phyloP scores from a whole-genome alignment of 441 rosid genomes.

The Brassica balearica region DNA sequence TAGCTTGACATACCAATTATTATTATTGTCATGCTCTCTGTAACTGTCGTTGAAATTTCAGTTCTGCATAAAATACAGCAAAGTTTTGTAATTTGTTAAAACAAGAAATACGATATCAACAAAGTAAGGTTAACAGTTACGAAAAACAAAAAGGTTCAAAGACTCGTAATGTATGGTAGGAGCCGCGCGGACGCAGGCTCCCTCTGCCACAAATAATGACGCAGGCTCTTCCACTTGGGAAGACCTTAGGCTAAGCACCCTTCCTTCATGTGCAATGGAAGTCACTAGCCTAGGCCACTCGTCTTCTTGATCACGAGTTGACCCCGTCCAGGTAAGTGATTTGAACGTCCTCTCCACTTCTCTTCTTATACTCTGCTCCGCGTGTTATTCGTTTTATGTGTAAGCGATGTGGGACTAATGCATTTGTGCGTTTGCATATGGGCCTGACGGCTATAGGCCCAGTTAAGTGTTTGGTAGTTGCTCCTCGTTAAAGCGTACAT shows the following conservation, averaged over 20 bases:
- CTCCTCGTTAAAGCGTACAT: too few species aligned
- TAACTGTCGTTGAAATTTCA: too few species aligned
- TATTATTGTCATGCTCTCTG: too few species aligned
- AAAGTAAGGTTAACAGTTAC: too few species aligned
- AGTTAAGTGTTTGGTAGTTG: background rate
- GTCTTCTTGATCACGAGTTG: constrained; percentile 44
- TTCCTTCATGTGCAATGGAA: constrained; percentile 33
- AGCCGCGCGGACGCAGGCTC: constrained; percentile 86
- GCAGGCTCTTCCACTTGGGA: constrained; percentile 50
- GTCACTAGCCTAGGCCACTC: constrained; percentile 47
- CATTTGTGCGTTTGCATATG: background rate
- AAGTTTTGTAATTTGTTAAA: too few species aligned
- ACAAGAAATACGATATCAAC: too few species aligned
- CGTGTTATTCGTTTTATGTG: accelerated
- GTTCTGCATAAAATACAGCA: too few species aligned
- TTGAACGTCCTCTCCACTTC: background rate
- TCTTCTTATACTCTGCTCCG: background rate
- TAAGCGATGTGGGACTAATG: constrained; percentile 27
- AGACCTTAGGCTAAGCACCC: constrained; percentile 49
- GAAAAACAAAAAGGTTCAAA: too few species aligned
- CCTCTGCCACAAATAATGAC: constrained; percentile 77
- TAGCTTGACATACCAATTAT: too few species aligned
- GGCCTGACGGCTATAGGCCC: background rate
- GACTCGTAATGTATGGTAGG: constrained; percentile 35
- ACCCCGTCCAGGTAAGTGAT: constrained; percentile 50